Evolutionary conservation across 495 filamentous ascomycete genomes (phyloP).

Genomic region (Cercophora newfieldiana): DNA sequence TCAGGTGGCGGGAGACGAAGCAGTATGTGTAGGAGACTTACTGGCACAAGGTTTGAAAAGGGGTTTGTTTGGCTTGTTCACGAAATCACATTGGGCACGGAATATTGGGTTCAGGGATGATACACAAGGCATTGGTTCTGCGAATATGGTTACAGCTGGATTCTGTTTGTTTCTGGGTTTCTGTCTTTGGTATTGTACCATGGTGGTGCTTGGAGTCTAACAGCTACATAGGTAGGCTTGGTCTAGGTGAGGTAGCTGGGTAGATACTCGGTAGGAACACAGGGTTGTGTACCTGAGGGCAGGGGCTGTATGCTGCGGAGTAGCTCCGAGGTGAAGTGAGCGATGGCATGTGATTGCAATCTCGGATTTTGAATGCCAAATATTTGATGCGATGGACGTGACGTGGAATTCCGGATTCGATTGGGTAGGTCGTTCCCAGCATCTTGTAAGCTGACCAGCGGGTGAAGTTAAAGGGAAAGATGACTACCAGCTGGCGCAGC

Average conservation of each 20-base stretch:
- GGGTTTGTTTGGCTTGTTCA: no score
- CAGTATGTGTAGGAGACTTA: conserved; percentile 23
- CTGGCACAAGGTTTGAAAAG: conserved; percentile 6
- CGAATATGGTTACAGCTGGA: neutral
- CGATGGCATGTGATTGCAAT: neutral
- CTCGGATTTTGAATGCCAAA: neutral
- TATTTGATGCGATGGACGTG: no score
- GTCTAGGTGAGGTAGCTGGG: neutral
- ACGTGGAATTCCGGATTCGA: no score
- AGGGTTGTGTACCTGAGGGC: no score
- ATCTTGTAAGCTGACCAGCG: no score
- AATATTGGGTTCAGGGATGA: neutral
- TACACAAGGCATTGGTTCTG: neutral
- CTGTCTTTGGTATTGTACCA: neutral
- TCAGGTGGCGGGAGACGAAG: conserved; percentile 17
- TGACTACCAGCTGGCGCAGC: no score
- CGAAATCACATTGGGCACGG: neutral
- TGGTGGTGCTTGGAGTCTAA: neutral
- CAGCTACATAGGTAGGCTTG: neutral
- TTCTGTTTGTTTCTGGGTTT: neutral
- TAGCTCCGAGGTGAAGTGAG: no score
- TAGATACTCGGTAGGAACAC: no score
- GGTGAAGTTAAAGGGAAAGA: no score
- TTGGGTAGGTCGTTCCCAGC: no score
- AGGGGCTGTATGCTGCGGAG: no score